These are phyloP conservation scores for Trapa incisa DNA, from an alignment of 345 rosid species.

Conservation along the genomic window DNA sequence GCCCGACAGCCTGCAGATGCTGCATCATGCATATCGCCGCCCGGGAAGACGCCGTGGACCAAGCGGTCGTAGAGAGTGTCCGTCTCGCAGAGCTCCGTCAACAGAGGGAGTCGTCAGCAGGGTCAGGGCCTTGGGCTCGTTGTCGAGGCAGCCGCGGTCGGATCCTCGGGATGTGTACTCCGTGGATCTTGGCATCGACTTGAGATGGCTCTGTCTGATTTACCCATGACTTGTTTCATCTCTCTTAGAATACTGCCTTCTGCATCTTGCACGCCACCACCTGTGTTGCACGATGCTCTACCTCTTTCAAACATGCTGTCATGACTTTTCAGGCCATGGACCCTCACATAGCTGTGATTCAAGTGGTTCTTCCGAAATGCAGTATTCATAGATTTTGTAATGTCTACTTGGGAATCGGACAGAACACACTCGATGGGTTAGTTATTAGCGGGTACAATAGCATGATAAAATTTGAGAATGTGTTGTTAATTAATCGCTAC, in stretches of 20 bases:
- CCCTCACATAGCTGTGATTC: no score
- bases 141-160: constrained; percentile 56
- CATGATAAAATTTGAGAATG: no score
- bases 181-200: neutral
- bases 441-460: no score
- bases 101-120: constrained; percentile 34
- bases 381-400: no score
- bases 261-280: neutral
- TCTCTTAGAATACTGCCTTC: neutral
- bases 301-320: no score
- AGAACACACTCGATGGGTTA: no score
- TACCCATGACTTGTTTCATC: neutral
- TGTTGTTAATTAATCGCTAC: no score
- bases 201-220: neutral
- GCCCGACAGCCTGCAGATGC: constrained; percentile 45
- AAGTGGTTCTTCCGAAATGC: no score
- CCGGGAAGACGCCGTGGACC: constrained; percentile 20
- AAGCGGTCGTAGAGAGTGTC: constrained; percentile 35
- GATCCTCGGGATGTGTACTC: constrained; percentile 9
- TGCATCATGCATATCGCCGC: constrained; percentile 31
- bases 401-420: no score
- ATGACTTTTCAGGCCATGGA: no score
- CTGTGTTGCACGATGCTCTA: no score
- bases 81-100: constrained; percentile 51
- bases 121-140: constrained; percentile 62